A percentile compares a stretch with the other conserved stretches of the same genome.
phyloP scores from a whole-genome alignment of 2,329 filamentous ascomycete genomes.

The Cladophialophora exuberans region DNA sequence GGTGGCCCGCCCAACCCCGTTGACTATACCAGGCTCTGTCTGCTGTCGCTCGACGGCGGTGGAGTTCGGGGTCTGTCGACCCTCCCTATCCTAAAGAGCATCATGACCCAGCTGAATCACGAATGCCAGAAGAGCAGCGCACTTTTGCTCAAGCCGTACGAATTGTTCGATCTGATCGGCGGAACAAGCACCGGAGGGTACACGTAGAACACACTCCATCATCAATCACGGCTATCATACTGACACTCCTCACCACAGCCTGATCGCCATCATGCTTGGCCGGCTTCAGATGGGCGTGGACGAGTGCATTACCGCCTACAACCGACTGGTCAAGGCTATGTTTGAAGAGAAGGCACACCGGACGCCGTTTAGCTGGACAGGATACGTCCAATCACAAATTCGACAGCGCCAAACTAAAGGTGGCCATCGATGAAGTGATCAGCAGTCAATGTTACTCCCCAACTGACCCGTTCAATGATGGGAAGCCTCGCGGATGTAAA shows the following conservation, averaged over 20 bases:
- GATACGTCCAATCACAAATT: neutral
- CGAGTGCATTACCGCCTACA: constrained; percentile 40
- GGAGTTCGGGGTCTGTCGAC: constrained; percentile 27
- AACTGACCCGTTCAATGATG: neutral
- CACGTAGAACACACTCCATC: neutral
- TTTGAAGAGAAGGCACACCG: constrained; percentile 33
- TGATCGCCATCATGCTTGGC: constrained; percentile 46
- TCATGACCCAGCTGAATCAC: constrained; percentile 23
- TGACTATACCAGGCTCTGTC: constrained; percentile 17
- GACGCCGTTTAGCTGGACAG: constrained; percentile 2
- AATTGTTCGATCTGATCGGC: constrained; percentile 29
- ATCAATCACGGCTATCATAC: too few relatives aligned
- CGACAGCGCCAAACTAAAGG: constrained; percentile 15
- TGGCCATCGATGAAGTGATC: constrained; percentile 31
- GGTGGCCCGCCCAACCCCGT: constrained; percentile 1
- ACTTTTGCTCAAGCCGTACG: constrained; percentile 17
- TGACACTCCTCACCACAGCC: constrained; percentile 1
- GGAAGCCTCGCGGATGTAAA: neutral
- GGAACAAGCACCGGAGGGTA: constrained; percentile 32
- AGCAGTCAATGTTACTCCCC: neutral
- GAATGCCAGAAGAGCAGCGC: constrained; percentile 4
- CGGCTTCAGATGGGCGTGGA: constrained; percentile 41
- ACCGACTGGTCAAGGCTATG: constrained; percentile 33
- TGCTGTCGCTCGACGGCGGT: constrained; percentile 29
- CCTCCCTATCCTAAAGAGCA: constrained; percentile 19